These are phyloP conservation scores for Phlyctochytrium planicorne DNA, from an alignment of 192 early-diverging fungal species.

Conservation along the genomic window DNA sequence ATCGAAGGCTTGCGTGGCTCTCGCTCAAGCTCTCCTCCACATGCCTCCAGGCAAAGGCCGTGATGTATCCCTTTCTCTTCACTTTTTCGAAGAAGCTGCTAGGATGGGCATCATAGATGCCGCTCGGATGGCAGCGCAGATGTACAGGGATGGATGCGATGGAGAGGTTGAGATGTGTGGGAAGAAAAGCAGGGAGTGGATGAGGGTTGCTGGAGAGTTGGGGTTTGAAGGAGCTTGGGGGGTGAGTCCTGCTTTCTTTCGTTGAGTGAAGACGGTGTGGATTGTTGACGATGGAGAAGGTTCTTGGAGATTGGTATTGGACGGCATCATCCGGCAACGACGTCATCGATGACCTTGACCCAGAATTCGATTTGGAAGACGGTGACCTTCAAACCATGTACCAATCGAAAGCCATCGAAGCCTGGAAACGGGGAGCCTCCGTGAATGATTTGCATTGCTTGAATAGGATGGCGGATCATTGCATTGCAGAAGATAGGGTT, in stretches of 20 bases:
- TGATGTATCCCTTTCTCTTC: not conserved
- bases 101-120: not conserved
- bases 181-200: conserved; percentile 1
- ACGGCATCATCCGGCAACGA: not conserved
- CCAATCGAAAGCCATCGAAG: not conserved
- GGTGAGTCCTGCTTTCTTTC: not conserved
- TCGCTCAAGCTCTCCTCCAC: not conserved
- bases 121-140: not conserved
- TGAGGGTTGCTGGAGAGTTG: not conserved
- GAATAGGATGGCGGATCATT: not conserved
- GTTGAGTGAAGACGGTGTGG: too few species aligned
- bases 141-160: not conserved
- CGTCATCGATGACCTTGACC: not conserved
- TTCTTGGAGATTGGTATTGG: conserved; percentile 1
- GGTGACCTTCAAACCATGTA: too few species aligned
- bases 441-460: not conserved
- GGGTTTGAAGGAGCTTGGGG: not conserved
- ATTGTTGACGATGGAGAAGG: not conserved
- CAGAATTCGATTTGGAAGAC: not conserved
- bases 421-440: not conserved
- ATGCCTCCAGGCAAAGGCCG: not conserved
- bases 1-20: not conserved
- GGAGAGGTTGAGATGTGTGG: not conserved
- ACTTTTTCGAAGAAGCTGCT: not conserved
- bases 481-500: not conserved